Base-by-base conservation (phyloP, 2,329 filamentous ascomycete genomes). In the Neurospora sp. region DNA sequence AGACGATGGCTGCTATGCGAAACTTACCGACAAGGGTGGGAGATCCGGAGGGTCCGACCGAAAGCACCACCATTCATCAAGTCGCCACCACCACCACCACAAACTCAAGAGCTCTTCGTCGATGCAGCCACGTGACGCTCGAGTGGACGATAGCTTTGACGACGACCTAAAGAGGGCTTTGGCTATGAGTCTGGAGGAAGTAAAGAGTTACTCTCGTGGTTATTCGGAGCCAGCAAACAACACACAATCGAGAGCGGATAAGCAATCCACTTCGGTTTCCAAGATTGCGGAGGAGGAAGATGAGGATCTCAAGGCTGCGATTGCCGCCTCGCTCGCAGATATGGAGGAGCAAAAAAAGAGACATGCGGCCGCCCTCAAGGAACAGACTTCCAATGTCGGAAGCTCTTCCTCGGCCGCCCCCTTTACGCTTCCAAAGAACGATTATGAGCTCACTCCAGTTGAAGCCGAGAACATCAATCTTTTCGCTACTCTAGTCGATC, bases 271-370 rank as follows among this genome's bases (percentile, higher is more conserved):
- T 0, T 72, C 77, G 2, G 74, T 79, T 3, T 68, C 80, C 71
- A 84, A 83, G 75, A 81, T 81, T 68, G 88, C 87, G 2, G 93
- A 97, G 68, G 93, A 97, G 70, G 94, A 97, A 69, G 96, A 99
- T 77, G 91, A 92, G 0, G 95, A 98, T 76, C 82, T 99, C 37
- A 96, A 96, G 78, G 93, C 95, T 36, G 96, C 96, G 4, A 98
- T 99, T 77, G 95, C 94, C 41, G 94, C 96, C 19, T 98, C 96
- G 5, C 79, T 99, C 70, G 91, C 92, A 33, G 96, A 99, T 77
- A 97, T 98, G 93, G 96, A 99, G 80, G 92, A 97, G 79, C 95
- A 99, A 79, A 98, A 99, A 84, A 91, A 95, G 81, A 90, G 89
- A 74, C 93, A 98, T 78, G 89, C 93, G 1, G 92, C 91, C 5